Base-by-base conservation (phyloP, 371 early-diverging fungal species). In the Entomophthora muscae region DNA sequence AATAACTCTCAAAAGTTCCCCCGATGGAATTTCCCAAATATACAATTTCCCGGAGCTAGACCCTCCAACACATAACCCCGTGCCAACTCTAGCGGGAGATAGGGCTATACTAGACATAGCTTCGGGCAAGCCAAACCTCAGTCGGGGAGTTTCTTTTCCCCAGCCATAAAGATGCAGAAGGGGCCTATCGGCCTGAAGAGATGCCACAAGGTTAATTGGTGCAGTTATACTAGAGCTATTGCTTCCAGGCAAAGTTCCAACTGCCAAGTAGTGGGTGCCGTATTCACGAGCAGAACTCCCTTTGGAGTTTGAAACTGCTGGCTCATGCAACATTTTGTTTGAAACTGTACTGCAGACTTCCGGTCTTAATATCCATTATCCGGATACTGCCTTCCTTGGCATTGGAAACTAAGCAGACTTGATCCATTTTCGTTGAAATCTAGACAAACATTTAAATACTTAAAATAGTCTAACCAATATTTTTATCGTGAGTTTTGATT, bases 1-100 rank as follows among this genome's bases (percentile, higher is more conserved):
- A 70, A 86, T 89, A 5, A 83, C 79, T 23, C 85, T 76, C 51
- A 89, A 70, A 59, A 93, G 75, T 53, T 76, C 75, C 13, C 96
- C 96, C 21, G 91, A 85, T 1, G 81, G 73, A 22, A 87, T 74
- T 72, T 88, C 71, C 78, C 77, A 81, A n/a, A 82, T 32, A 57
- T 78, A 75, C 10, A 84, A 62, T 10, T 76, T 71, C 10, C 82
- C 80, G 1, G 60, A 60, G 10, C 22, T 30, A 17, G 22, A n/a
- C 5, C 33, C 33, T 13, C 22, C 30, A 23, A 32, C 30, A 32
- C 32, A 32, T 27, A 27, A 60, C 28, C 23, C 23, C 32, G 33
- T 27, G 23, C 33, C 22, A 26, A 24, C n/a, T 24, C 28, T 55
- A 12, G 56, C 22, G 10, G 22, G 22, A 22, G 28, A 24, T 26